Evolutionary conservation across 179 eudicot genomes (phyloP).

Genomic region (Sideroxylon spinosum): DNA sequence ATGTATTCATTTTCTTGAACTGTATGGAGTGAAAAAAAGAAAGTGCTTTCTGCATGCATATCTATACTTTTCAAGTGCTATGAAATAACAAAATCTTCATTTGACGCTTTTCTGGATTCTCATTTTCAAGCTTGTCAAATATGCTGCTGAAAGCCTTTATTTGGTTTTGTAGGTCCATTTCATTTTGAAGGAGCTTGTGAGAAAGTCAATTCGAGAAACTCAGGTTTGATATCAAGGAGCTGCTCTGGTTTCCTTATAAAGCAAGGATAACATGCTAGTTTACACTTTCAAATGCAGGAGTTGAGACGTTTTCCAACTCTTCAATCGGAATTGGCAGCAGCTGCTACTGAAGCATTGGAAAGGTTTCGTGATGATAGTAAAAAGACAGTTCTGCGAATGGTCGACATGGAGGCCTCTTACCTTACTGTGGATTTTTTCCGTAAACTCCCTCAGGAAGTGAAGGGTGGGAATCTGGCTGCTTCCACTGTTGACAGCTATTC

Average conservation of each 20-base stretch:
- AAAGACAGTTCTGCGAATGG: slow-evolving; percentile 54
- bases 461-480: slow-evolving; percentile 32
- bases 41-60: neutral
- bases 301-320: slow-evolving; percentile 60
- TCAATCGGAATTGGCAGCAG: slow-evolving; percentile 52
- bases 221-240: slow-evolving; percentile 32
- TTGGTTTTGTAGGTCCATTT: slow-evolving; percentile 46
- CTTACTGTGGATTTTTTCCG: slow-evolving; percentile 59
- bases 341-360: slow-evolving; percentile 52
- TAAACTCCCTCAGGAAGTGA: slow-evolving; percentile 8
- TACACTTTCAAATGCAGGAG: slow-evolving; percentile 38
- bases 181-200: slow-evolving; percentile 54
- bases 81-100: neutral
- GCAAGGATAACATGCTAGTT: neutral
- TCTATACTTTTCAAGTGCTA: neutral
- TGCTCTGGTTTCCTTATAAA: neutral
- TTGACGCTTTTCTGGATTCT: neutral
- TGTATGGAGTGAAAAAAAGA: neutral
- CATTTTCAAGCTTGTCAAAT: neutral
- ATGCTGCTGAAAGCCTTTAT: neutral
- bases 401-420: slow-evolving; percentile 35
- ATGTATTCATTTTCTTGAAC: neutral
- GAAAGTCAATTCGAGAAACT: slow-evolving; percentile 56
- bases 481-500: slow-evolving; percentile 34
- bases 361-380: slow-evolving; percentile 67